Percentiles rank a stretch among this genome's conserved stretches.
These are phyloP conservation scores for Psilocybe sp. DNA, from an alignment of 768 basidiomycete species.

Conservation along the genomic window DNA sequence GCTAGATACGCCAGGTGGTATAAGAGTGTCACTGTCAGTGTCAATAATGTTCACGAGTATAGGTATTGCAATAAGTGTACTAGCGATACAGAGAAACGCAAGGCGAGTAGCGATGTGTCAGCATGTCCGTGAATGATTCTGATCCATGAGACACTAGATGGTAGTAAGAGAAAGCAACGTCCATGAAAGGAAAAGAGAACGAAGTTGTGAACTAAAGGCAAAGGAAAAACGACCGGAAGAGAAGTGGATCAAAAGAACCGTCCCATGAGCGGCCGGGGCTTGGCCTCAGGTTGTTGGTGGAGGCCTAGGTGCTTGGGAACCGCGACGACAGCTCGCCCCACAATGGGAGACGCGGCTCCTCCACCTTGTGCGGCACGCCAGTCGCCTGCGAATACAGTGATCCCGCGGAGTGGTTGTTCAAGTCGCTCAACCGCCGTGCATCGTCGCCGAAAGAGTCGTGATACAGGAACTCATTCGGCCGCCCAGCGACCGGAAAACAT, in stretches of 20 bases:
- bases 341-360: slow-evolving; percentile 67
- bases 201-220: slow-evolving; percentile 5
- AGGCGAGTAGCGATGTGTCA: too few species aligned
- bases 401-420: slow-evolving; percentile 45
- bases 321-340: slow-evolving; percentile 28
- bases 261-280: too few species aligned
- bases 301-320: slow-evolving; percentile 40
- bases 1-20: too few species aligned
- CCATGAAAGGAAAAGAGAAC: not conserved
- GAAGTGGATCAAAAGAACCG: not conserved
- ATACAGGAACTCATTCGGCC: not conserved
- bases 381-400: slow-evolving; percentile 71
- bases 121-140: too few species aligned
- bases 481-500: not conserved
- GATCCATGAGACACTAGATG: not conserved
- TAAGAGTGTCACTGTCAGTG: too few species aligned
- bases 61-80: too few species aligned
- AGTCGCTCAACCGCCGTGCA: slow-evolving; percentile 43
- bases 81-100: too few species aligned
- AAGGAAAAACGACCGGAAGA: slow-evolving; percentile 3
- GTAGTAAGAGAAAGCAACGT: not conserved
- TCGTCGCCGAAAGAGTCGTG: not conserved
- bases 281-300: too few species aligned
- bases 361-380: slow-evolving; percentile 52
- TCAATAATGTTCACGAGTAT: too few species aligned